Percentiles rank a stretch among this genome's conserved stretches.
These are phyloP conservation scores for Podila epicladia DNA, from an alignment of 192 early-diverging fungal species.

Conservation along the genomic window DNA sequence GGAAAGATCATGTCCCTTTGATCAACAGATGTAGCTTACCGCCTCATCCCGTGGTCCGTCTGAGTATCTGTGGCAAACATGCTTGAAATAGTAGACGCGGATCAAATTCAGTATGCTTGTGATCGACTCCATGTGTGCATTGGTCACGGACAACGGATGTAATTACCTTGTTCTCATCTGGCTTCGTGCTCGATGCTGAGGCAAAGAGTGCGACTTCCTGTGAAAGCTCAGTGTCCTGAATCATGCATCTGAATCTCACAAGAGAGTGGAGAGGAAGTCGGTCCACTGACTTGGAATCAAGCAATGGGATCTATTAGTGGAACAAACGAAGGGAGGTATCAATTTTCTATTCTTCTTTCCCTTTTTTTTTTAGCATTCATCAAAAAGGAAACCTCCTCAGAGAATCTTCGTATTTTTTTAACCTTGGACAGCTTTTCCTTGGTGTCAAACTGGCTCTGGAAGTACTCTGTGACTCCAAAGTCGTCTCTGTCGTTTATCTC, in stretches of 20 bases:
- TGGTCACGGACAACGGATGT: not conserved
- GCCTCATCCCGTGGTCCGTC: conserved; percentile 45
- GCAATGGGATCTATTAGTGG: conserved; percentile 51
- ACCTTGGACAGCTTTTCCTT: conserved; percentile 43
- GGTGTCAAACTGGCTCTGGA: conserved; percentile 38
- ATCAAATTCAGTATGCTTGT: not conserved
- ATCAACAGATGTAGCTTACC: conserved; percentile 18
- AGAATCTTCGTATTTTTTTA: not conserved
- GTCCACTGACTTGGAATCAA: conserved; percentile 46
- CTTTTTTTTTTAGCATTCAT: not conserved
- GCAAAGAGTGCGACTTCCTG: conserved; percentile 67
- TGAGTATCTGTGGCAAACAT: conserved; percentile 56
- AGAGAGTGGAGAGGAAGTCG: conserved; percentile 54
- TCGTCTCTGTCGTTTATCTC: conserved; percentile 12
- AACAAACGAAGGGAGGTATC: not conserved
- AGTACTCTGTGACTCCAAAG: conserved; percentile 47
- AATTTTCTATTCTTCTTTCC: not conserved
- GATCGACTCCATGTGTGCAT: not conserved
- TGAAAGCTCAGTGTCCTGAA: conserved; percentile 81
- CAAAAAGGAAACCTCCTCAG: not conserved
- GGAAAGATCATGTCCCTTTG: not conserved
- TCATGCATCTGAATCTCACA: conserved; percentile 83
- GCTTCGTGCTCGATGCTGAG: conserved; percentile 32
- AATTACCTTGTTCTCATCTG: conserved; percentile 48
- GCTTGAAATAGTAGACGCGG: not conserved